These are phyloP conservation scores for Ceratobasidium sp. DNA, from an alignment of 1,284 basidiomycete genomes.

Conservation along the genomic window DNA sequence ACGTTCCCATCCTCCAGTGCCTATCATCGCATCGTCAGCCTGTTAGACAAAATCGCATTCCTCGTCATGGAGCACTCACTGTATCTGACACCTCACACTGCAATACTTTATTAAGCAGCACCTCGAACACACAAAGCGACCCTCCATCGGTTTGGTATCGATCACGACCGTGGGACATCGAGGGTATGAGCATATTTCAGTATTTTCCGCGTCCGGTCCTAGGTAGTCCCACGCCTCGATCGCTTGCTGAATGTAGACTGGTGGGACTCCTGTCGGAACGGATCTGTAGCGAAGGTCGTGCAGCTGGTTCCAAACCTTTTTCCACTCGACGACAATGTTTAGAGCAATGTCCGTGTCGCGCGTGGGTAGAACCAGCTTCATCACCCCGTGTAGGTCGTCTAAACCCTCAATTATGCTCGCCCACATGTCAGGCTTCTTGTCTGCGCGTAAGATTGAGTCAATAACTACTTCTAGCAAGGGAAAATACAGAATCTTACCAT, in stretches of 20 bases:
- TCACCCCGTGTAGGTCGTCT: background rate
- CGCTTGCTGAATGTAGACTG: background rate
- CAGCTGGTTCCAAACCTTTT: background rate
- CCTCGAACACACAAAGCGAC: background rate
- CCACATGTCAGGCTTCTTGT: background rate
- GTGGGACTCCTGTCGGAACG: background rate
- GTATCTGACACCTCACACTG: background rate
- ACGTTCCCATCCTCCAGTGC: background rate
- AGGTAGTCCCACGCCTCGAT: background rate
- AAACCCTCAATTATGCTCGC: background rate
- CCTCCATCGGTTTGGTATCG: background rate
- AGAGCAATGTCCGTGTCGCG: background rate
- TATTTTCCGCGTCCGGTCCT: background rate
- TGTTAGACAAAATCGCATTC: background rate
- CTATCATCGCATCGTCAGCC: background rate
- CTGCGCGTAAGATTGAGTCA: too few species aligned
- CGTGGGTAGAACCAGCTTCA: background rate
- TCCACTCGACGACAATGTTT: background rate
- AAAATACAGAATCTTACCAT: background rate
- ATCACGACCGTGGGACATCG: background rate
- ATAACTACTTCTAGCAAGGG: too few species aligned
- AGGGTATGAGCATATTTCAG: background rate
- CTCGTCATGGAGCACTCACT: background rate
- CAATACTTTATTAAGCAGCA: constrained; percentile 1
- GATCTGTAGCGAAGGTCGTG: background rate